Evolutionary conservation across 805 yeast genomes (phyloP).

Genomic region (Wickerhamomyces chaumierensis): DNA sequence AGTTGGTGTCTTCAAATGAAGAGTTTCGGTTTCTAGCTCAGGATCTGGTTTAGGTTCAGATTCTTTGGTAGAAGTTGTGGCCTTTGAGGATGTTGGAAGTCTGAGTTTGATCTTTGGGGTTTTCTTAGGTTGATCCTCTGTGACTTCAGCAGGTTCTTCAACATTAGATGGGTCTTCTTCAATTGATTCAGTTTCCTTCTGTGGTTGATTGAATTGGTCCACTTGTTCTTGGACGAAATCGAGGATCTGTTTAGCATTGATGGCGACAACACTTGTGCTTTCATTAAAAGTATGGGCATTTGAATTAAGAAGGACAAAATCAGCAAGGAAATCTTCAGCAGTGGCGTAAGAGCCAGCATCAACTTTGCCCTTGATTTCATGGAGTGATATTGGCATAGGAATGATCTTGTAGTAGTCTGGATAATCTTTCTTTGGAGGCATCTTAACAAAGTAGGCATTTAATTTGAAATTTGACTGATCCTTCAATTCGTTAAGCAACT

Average conservation of each 20-base stretch:
- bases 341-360: constrained; percentile 24
- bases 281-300: constrained; percentile 72
- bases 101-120: constrained; percentile 12
- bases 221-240: constrained; percentile 40
- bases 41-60: background rate
- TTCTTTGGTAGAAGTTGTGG: background rate
- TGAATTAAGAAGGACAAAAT: constrained; percentile 52
- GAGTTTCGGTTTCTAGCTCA: background rate
- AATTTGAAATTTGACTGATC: background rate
- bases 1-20: no score
- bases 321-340: constrained; percentile 36
- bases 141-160: background rate
- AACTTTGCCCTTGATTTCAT: constrained; percentile 47
- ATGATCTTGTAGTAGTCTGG: constrained; percentile 75
- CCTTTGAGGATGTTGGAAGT: constrained; percentile 1
- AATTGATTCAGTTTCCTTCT: no score
- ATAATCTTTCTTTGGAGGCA: constrained; percentile 65
- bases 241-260: constrained; percentile 46
- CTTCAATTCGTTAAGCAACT: background rate
- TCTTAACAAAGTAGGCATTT: constrained; percentile 38
- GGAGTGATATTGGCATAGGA: constrained; percentile 53
- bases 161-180: constrained; percentile 15
- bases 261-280: constrained; percentile 50
- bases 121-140: constrained; percentile 14
- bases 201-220: constrained; percentile 27